These are phyloP conservation scores for Ambrosia artemisiifolia DNA, from an alignment of 129 eudicot species.

Conservation along the genomic window DNA sequence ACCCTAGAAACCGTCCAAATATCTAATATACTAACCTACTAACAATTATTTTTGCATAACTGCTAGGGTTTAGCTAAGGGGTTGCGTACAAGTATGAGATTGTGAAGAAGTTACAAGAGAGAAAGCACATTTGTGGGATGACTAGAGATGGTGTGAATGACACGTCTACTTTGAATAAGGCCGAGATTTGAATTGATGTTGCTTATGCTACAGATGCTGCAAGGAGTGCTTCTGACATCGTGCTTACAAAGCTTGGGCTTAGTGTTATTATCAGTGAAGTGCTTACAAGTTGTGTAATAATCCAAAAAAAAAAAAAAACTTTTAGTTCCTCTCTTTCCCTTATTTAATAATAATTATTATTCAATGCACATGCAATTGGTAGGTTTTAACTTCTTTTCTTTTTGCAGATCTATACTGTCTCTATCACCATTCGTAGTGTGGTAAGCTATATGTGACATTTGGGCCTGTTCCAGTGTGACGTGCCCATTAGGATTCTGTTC, in stretches of 20 bases:
- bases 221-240: slow-evolving; percentile 80
- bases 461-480: slow-evolving; percentile 35
- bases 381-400: background rate
- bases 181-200: slow-evolving; percentile 78
- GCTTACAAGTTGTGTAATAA: slow-evolving; percentile 72
- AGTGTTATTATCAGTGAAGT: slow-evolving; percentile 81
- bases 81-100: background rate
- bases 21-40: too few species aligned
- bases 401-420: slow-evolving; percentile 78
- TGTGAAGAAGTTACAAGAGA: background rate
- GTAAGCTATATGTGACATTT: slow-evolving; percentile 41
- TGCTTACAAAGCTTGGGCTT: slow-evolving; percentile 74
- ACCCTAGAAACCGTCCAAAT: too few species aligned
- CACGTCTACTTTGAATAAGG: slow-evolving; percentile 2
- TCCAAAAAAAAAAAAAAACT: slow-evolving; percentile 79
- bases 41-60: too few species aligned
- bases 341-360: too few species aligned
- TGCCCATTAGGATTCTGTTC: slow-evolving; percentile 59
- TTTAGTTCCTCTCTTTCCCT: slow-evolving; percentile 29
- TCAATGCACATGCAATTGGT: background rate
- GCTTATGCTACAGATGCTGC: slow-evolving; percentile 92
- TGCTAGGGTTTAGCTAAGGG: background rate
- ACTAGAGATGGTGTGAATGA: background rate
- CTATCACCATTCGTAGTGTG: slow-evolving; percentile 97
- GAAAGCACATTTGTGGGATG: background rate